Conservation (phyloP, 148 eudicot species). For the Camellia granthamiana region DNA sequence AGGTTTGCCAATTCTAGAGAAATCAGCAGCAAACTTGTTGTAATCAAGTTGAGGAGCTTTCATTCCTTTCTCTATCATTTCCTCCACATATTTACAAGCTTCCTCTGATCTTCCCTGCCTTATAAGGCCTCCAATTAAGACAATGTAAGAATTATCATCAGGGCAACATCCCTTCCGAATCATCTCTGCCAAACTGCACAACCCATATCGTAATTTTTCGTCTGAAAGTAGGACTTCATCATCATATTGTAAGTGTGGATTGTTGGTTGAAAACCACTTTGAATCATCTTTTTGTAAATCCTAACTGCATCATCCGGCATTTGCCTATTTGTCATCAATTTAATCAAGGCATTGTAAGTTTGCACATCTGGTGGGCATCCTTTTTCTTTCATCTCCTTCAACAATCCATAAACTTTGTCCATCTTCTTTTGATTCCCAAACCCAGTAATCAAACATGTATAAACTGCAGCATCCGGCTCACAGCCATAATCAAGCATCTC, state of each 20-base stretch:
- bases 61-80: conserved; percentile 87
- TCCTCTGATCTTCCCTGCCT: conserved; percentile 67
- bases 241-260: conserved; percentile 84
- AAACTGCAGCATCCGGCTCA: conserved; percentile 69
- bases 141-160: conserved; percentile 75
- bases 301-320: conserved; percentile 80
- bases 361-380: conserved; percentile 69
- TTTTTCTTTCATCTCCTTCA: conserved; percentile 75
- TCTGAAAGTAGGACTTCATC: conserved; percentile 65
- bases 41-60: conserved; percentile 78
- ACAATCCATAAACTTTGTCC: conserved; percentile 63
- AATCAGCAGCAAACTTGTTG: conserved; percentile 56
- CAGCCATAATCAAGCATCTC: conserved; percentile 66
- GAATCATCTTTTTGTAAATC: conserved; percentile 76
- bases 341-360: conserved; percentile 73
- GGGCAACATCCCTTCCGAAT: conserved; percentile 73
- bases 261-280: conserved; percentile 52
- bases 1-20: conserved; percentile 60
- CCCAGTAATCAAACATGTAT: conserved; percentile 85
- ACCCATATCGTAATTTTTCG: conserved; percentile 59
- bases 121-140: conserved; percentile 73
- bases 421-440: conserved; percentile 73
- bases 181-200: conserved; percentile 84
- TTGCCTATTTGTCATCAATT: conserved; percentile 60
- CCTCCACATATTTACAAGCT: conserved; percentile 74